A percentile compares a stretch with the other conserved stretches of the same genome.
Evolutionary conservation across 2,329 filamentous ascomycete species (phyloP).

Genomic region (Cordyceps javanica): DNA sequence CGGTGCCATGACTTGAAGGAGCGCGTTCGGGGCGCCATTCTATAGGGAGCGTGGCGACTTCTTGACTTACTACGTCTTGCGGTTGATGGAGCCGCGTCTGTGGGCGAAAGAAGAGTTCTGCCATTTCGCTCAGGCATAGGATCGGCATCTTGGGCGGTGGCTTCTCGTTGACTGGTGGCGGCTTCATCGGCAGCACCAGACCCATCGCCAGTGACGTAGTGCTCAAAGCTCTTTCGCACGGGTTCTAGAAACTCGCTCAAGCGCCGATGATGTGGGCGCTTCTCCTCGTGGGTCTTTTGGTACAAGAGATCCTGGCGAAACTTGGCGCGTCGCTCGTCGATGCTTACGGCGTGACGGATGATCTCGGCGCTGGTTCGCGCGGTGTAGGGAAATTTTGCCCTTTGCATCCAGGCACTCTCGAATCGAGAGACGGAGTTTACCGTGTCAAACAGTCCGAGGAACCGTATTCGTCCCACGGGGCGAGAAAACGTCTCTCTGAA

Average conservation of each 20-base stretch:
- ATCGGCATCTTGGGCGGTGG: neutral
- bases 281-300: constrained; percentile 28
- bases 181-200: neutral
- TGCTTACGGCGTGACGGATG: constrained; percentile 63
- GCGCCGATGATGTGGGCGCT: constrained; percentile 18
- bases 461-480: constrained; percentile 66
- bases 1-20: neutral
- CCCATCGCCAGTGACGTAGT: neutral
- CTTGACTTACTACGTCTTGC: neutral
- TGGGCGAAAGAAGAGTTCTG: neutral
- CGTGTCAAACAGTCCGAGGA: constrained; percentile 75
- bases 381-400: constrained; percentile 69
- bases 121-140: neutral
- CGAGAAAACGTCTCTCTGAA: constrained; percentile 78
- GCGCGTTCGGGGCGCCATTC: constrained; percentile 28
- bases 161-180: neutral
- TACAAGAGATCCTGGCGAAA: constrained; percentile 66
- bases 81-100: constrained; percentile 11
- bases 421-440: constrained; percentile 77
- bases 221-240: constrained; percentile 17
- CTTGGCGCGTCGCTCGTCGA: constrained; percentile 65
- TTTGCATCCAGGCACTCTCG: constrained; percentile 70
- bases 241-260: constrained; percentile 17
- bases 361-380: constrained; percentile 52
- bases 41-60: constrained; percentile 33